phyloP scores from a whole-genome alignment of 805 yeast species.

The Nematodospora valgi region DNA sequence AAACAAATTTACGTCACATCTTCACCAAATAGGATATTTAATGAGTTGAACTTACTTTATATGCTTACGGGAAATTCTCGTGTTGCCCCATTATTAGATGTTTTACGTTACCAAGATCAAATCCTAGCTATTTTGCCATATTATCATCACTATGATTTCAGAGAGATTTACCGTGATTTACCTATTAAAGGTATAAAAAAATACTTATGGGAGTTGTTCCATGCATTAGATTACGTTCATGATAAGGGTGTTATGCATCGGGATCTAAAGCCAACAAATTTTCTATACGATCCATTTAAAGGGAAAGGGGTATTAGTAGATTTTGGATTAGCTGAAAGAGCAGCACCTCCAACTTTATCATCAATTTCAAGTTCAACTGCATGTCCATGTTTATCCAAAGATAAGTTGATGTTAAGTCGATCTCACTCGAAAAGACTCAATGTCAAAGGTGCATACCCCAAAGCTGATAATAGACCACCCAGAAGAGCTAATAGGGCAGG shows the following conservation, averaged over 20 bases:
- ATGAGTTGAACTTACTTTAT: slow-evolving; percentile 78
- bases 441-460: slow-evolving; percentile 61
- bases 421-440: slow-evolving; percentile 21
- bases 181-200: slow-evolving; percentile 75
- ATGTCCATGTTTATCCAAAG: slow-evolving; percentile 56
- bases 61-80: slow-evolving; percentile 62
- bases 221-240: slow-evolving; percentile 65
- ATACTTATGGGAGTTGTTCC: slow-evolving; percentile 76
- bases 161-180: slow-evolving; percentile 78
- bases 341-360: slow-evolving; percentile 3
- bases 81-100: slow-evolving; percentile 89
- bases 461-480: slow-evolving; percentile 83
- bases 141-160: slow-evolving; percentile 85
- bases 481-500: slow-evolving; percentile 97
- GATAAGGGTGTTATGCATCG: slow-evolving; percentile 40
- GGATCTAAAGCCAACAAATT: slow-evolving; percentile 56
- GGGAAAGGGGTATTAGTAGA: slow-evolving; percentile 83
- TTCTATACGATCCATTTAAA: slow-evolving; percentile 61
- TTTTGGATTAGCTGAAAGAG: slow-evolving; percentile 83
- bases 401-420: slow-evolving; percentile 10
- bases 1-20: slow-evolving; percentile 94
- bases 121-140: slow-evolving; percentile 90
- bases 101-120: slow-evolving; percentile 83
- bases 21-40: slow-evolving; percentile 85
- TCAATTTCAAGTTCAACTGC: slow-evolving; percentile 20